phyloP scores from a whole-genome alignment of 2,329 filamentous ascomycete species.

The Pyricularia pennisetigena region DNA sequence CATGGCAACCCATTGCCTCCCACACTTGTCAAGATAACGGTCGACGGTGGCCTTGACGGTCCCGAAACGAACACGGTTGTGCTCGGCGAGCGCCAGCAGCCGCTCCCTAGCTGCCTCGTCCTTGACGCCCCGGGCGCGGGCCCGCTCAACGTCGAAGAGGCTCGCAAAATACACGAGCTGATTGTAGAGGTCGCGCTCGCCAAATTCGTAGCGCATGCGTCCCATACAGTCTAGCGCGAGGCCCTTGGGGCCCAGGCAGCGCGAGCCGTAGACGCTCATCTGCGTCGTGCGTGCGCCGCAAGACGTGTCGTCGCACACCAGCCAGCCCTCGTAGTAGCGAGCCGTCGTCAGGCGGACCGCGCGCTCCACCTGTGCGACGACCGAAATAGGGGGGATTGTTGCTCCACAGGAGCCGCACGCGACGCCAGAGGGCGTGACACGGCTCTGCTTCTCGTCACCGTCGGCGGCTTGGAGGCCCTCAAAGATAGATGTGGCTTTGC shows the following conservation, averaged over 20 bases:
- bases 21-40: slow-evolving; percentile 79
- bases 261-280: slow-evolving; percentile 84
- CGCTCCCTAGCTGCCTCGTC: slow-evolving; percentile 35
- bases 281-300: slow-evolving; percentile 83
- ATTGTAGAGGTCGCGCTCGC: slow-evolving; percentile 88
- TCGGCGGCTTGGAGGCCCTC: slow-evolving; percentile 56
- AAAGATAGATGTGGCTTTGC: slow-evolving; percentile 63
- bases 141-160: slow-evolving; percentile 85
- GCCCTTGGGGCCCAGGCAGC: slow-evolving; percentile 80
- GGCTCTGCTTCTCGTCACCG: slow-evolving; percentile 8
- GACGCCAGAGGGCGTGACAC: slow-evolving; percentile 65
- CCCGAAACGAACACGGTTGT: slow-evolving; percentile 71
- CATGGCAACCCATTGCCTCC: slow-evolving; percentile 90
- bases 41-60: slow-evolving; percentile 72
- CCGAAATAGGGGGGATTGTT: slow-evolving; percentile 56
- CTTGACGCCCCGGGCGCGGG: slow-evolving; percentile 37
- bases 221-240: slow-evolving; percentile 78
- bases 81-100: slow-evolving; percentile 62
- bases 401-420: slow-evolving; percentile 61
- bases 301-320: slow-evolving; percentile 80
- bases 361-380: slow-evolving; percentile 80
- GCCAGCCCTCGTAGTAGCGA: slow-evolving; percentile 86
- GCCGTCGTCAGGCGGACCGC: slow-evolving; percentile 70
- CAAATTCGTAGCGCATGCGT: slow-evolving; percentile 78
- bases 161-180: slow-evolving; percentile 81